Evolutionary conservation across 1,284 basidiomycete species (phyloP).

Genomic region (Anthracocystis panici-leucophaei): DNA sequence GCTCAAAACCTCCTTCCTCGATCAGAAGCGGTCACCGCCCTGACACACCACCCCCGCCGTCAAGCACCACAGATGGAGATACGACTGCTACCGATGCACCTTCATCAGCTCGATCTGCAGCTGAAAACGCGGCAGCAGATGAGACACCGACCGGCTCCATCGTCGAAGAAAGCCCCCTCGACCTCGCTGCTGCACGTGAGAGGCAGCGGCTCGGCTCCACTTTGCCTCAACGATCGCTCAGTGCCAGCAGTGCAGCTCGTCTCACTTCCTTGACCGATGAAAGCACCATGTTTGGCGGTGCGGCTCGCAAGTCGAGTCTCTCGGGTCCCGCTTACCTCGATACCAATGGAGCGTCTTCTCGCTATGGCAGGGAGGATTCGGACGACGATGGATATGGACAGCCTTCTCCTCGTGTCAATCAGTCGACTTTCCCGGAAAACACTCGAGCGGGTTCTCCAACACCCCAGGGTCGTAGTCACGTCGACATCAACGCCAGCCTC

Average conservation of each 20-base stretch:
- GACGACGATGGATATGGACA: slow-evolving; percentile 61
- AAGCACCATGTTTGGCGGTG: slow-evolving; percentile 49
- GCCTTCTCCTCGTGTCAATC: slow-evolving; percentile 37
- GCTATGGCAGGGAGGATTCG: slow-evolving; percentile 22
- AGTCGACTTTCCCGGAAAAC: slow-evolving; percentile 5
- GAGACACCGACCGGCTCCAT: slow-evolving; percentile 38
- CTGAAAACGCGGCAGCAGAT: slow-evolving; percentile 20
- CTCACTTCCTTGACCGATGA: slow-evolving; percentile 48
- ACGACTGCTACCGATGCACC: no score
- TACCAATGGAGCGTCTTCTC: slow-evolving; percentile 3
- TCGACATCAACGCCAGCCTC: background rate
- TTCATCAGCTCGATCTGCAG: background rate
- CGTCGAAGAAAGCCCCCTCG: slow-evolving; percentile 43
- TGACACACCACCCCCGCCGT: slow-evolving; percentile 18
- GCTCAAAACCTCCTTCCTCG: slow-evolving; percentile 43
- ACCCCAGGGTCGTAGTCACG: slow-evolving; percentile 6
- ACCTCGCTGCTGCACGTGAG: slow-evolving; percentile 48
- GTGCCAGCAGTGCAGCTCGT: slow-evolving; percentile 42
- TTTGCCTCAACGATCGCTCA: slow-evolving; percentile 39
- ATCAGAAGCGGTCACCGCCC: slow-evolving; percentile 36
- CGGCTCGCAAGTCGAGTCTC: slow-evolving; percentile 21
- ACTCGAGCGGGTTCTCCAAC: slow-evolving; percentile 11
- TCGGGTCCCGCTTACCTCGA: slow-evolving; percentile 18
- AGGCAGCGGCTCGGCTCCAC: slow-evolving; percentile 34
- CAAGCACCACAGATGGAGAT: background rate